A percentile compares a stretch with the other conserved stretches of the same genome.
Evolutionary conservation across 345 rosid genomes (phyloP).

Genomic region (Bruguiera sexangula): DNA sequence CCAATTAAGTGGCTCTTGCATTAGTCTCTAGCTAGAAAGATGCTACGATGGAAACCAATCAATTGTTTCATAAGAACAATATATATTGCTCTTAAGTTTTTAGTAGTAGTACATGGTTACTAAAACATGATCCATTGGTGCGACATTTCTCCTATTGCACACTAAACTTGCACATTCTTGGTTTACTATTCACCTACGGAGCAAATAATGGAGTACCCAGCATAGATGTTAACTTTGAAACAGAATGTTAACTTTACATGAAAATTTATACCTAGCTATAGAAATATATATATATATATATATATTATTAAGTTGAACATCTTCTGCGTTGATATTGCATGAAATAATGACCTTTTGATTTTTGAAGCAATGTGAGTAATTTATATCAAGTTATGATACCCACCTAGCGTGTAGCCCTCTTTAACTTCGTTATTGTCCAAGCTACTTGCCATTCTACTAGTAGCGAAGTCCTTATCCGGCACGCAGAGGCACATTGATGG

Average conservation of each 20-base stretch:
- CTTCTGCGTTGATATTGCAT: background rate
- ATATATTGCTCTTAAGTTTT: no score
- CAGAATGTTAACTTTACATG: background rate
- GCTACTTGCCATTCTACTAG: background rate
- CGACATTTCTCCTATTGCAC: slow-evolving; percentile 4
- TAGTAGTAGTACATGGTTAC: no score
- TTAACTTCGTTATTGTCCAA: background rate
- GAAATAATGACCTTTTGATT: slow-evolving; percentile 6
- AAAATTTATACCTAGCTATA: no score
- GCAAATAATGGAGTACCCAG: slow-evolving; percentile 5
- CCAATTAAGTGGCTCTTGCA: no score
- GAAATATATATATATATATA: no score
- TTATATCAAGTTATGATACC: background rate
- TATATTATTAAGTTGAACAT: no score
- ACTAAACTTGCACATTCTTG: background rate
- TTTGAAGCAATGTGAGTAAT: background rate
- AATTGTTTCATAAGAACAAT: no score
- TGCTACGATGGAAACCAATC: no score
- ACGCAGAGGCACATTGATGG: slow-evolving; percentile 11
- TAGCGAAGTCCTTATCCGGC: background rate
- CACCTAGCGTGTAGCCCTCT: slow-evolving; percentile 1
- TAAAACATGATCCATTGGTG: slow-evolving; percentile 6
- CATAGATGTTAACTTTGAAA: slow-evolving; percentile 7
- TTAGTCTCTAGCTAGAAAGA: no score
- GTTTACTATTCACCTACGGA: slow-evolving; percentile 1